Conservation (phyloP, 495 filamentous ascomycete genomes). For the Niebla homalea region DNA sequence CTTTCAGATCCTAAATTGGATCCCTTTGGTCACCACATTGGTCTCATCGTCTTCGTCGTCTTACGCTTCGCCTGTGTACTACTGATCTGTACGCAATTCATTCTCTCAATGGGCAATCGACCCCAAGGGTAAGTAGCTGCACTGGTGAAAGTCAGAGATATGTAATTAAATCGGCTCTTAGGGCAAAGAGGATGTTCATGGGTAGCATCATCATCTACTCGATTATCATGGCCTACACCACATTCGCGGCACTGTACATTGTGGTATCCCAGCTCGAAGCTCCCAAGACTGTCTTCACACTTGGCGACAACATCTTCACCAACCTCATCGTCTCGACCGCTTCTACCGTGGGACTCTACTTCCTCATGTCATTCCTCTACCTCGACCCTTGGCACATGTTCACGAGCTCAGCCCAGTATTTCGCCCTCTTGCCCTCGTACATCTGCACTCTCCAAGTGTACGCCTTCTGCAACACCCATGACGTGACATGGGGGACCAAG, state of each 20-base stretch:
- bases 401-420: constrained; percentile 86
- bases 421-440: constrained; percentile 78
- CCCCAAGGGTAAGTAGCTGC: constrained; percentile 59
- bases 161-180: constrained; percentile 10
- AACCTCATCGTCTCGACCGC: constrained; percentile 85
- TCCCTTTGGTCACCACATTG: constrained; percentile 79
- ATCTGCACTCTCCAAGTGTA: constrained; percentile 98
- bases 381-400: constrained; percentile 99
- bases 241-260: constrained; percentile 76
- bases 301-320: constrained; percentile 83
- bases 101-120: constrained; percentile 95
- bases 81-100: constrained; percentile 88
- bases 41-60: constrained; percentile 71
- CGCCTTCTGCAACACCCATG: constrained; percentile 98
- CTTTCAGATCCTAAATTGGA: constrained; percentile 68
- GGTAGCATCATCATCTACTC: constrained; percentile 73
- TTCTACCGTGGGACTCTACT: constrained; percentile 87
- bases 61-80: constrained; percentile 75
- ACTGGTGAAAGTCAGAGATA: constrained; percentile 8
- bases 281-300: constrained; percentile 31
- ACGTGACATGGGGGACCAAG: constrained; percentile 98
- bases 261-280: constrained; percentile 63
- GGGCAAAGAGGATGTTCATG: constrained; percentile 81
- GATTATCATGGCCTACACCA: constrained; percentile 93
- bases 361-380: constrained; percentile 91